Conservation (phyloP, 345 rosid genomes). For the Syzygium aromaticum region DNA sequence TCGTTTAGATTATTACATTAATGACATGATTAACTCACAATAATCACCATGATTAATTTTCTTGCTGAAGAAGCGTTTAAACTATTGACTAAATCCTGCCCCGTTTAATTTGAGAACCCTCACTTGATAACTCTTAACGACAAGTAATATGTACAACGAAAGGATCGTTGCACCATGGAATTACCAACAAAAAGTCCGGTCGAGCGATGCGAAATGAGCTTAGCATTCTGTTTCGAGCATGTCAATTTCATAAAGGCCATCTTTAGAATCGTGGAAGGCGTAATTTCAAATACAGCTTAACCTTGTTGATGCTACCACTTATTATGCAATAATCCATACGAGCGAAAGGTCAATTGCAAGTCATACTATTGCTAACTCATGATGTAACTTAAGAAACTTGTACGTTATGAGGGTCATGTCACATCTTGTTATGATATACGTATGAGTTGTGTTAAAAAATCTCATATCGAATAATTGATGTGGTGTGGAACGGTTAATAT, state of each 20-base stretch:
- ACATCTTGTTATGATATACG: no score
- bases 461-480: no score
- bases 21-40: background rate
- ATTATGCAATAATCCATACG: background rate
- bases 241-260: background rate
- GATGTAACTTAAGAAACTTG: background rate
- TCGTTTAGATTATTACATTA: background rate
- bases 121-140: background rate
- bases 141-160: background rate
- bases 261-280: background rate
- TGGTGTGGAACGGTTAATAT: no score
- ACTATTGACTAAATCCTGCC: background rate
- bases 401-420: background rate
- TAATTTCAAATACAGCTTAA: background rate
- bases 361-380: background rate
- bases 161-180: background rate
- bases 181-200: fast-evolving
- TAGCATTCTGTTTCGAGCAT: background rate
- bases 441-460: no score
- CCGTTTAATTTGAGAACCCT: background rate
- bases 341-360: background rate
- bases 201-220: background rate
- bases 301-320: background rate
- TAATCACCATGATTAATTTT: background rate
- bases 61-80: background rate